Conservation (phyloP, 768 basidiomycete species). For the Amanita muscaria region DNA sequence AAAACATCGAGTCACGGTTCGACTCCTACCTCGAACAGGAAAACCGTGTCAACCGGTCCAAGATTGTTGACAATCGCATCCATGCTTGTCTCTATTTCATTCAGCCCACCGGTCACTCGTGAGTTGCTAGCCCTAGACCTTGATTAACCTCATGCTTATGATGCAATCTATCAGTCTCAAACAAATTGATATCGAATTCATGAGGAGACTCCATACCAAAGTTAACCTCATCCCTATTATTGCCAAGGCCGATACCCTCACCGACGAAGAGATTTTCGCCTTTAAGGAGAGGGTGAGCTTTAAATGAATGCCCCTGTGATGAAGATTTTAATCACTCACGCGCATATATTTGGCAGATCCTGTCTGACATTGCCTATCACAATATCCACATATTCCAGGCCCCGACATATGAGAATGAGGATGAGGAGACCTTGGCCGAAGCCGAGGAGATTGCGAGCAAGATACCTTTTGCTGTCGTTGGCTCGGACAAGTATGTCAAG, state of each 20-base stretch:
- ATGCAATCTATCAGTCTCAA: constrained; percentile 57
- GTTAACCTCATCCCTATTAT: constrained; percentile 99
- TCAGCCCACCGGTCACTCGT: constrained; percentile 98
- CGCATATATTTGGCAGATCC: constrained; percentile 43
- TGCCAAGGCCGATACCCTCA: constrained; percentile 96
- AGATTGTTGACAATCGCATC: constrained; percentile 93
- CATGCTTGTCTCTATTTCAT: constrained; percentile 99
- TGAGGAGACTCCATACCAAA: constrained; percentile 93
- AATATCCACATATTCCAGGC: constrained; percentile 98
- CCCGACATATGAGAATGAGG: constrained; percentile 95
- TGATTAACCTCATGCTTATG: background rate
- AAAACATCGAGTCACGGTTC: constrained; percentile 96
- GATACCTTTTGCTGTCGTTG: constrained; percentile 97
- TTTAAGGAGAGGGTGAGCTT: constrained; percentile 84
- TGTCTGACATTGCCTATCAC: constrained; percentile 90
- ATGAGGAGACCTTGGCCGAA: constrained; percentile 96
- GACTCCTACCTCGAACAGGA: constrained; percentile 98
- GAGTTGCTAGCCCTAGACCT: constrained; percentile 27
- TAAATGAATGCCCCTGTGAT: background rate
- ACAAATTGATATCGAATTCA: constrained; percentile 98
- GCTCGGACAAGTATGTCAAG: constrained; percentile 76
- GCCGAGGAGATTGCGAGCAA: constrained; percentile 97
- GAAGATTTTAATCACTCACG: constrained; percentile 7
- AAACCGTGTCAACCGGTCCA: constrained; percentile 92
- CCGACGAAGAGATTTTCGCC: constrained; percentile 86